phyloP scores from a whole-genome alignment of 2,329 filamentous ascomycete species.

The Podosphaera xanthii region DNA sequence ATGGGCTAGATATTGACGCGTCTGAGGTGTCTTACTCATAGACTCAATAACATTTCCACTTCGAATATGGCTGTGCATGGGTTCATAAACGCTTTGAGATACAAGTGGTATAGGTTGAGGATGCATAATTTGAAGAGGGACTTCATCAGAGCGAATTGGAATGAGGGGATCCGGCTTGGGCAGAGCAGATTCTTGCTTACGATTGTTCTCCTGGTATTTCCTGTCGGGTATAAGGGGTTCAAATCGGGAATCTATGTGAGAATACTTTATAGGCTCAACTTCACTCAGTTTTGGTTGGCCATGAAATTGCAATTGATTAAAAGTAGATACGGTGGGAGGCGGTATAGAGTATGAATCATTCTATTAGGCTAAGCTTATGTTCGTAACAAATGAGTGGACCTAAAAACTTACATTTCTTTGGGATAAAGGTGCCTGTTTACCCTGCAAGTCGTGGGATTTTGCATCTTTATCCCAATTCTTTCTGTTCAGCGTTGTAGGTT shows the following conservation, averaged over 20 bases:
- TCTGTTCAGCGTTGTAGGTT: neutral
- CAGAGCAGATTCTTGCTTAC: neutral
- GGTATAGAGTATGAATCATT: too few relatives aligned
- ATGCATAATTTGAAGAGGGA: slow-evolving; percentile 57
- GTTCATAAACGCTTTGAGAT: slow-evolving; percentile 41
- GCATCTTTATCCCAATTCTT: too few relatives aligned
- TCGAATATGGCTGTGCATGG: slow-evolving; percentile 14
- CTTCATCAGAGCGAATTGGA: slow-evolving; percentile 28
- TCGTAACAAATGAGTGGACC: too few relatives aligned
- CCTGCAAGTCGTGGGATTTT: too few relatives aligned
- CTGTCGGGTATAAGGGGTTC: slow-evolving; percentile 12
- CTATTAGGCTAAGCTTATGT: too few relatives aligned
- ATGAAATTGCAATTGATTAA: too few relatives aligned
- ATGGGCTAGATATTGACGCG: slow-evolving; percentile 21
- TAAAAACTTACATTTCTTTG: too few relatives aligned
- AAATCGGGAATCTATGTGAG: slow-evolving; percentile 14
- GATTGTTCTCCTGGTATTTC: too few relatives aligned
- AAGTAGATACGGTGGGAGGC: too few relatives aligned
- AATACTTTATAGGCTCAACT: too few relatives aligned
- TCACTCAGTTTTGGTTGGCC: too few relatives aligned
- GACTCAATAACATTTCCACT: neutral
- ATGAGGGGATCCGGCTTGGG: slow-evolving; percentile 6
- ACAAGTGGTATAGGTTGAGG: slow-evolving; percentile 61
- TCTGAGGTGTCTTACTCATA: slow-evolving; percentile 7
- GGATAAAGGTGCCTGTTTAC: too few relatives aligned